phyloP scores from a whole-genome alignment of 176 grass and related monocot genomes.

The Thalia dealbata region DNA sequence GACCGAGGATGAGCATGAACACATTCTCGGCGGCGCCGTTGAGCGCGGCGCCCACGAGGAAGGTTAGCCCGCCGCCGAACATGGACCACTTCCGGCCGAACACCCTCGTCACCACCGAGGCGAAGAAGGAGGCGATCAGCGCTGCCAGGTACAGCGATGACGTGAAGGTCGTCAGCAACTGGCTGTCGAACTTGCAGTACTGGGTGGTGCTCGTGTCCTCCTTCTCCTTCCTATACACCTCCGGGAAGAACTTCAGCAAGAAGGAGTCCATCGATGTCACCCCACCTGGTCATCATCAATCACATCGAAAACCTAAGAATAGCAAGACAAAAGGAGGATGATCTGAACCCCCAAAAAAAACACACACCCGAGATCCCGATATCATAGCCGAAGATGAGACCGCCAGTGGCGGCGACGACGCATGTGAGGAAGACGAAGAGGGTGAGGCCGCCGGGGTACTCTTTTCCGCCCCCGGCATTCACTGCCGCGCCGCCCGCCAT shows the following conservation, averaged over 20 bases:
- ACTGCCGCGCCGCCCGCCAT: slow-evolving; percentile 75
- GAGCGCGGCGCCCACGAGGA: slow-evolving; percentile 49
- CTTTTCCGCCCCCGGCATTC: slow-evolving; percentile 40
- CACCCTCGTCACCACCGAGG: slow-evolving; percentile 47
- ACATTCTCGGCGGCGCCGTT: slow-evolving; percentile 44
- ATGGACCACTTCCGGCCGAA: slow-evolving; percentile 90
- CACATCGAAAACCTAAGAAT: not conserved
- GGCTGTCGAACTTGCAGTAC: slow-evolving; percentile 93
- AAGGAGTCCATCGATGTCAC: slow-evolving; percentile 15
- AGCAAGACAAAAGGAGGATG: not conserved
- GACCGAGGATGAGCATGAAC: slow-evolving; percentile 40
- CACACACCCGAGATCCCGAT: slow-evolving; percentile 83
- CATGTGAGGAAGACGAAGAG: slow-evolving; percentile 78
- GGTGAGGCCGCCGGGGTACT: slow-evolving; percentile 84
- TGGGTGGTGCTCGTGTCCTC: slow-evolving; percentile 44
- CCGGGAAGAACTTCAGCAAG: slow-evolving; percentile 4
- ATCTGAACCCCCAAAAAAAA: not conserved
- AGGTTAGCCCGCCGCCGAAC: slow-evolving; percentile 70
- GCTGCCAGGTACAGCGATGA: slow-evolving; percentile 73
- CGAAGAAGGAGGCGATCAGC: slow-evolving; percentile 57
- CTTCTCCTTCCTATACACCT: slow-evolving; percentile 23
- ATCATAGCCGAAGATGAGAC: slow-evolving; percentile 93
- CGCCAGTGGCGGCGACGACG: slow-evolving; percentile 85
- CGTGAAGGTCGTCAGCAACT: slow-evolving; percentile 65
- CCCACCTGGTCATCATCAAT: not conserved